These are phyloP conservation scores for Babesia divergens DNA, from an alignment of 169 alveolate species.

Conservation along the genomic window DNA sequence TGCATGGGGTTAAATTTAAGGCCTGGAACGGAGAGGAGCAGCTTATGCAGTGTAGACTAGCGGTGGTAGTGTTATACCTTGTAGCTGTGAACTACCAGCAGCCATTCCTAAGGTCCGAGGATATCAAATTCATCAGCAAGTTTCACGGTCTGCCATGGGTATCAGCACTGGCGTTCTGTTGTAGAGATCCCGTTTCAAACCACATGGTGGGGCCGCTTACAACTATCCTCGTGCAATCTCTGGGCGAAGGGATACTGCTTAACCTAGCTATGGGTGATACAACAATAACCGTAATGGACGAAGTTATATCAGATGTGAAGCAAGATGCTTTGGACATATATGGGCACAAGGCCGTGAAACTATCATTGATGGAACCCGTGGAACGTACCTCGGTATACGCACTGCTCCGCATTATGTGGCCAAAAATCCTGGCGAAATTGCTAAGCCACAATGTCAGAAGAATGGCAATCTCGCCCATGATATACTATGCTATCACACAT, in stretches of 20 bases:
- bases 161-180: conserved; percentile 41
- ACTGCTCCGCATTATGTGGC: neutral
- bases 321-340: neutral
- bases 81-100: conserved; percentile 47
- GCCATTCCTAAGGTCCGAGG: conserved; percentile 35
- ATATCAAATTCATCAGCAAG: conserved; percentile 22
- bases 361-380: neutral
- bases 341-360: neutral
- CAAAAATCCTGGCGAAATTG: neutral
- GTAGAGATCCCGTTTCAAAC: conserved; percentile 21
- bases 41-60: conserved; percentile 41
- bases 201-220: conserved; percentile 48
- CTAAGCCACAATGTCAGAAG: neutral
- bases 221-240: conserved; percentile 24
- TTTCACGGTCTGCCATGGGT: conserved; percentile 58
- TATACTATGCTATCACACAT: conserved; percentile 1
- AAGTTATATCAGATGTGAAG: neutral
- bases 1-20: conserved; percentile 8
- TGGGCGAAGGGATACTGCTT: conserved; percentile 42
- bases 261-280: conserved; percentile 2
- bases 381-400: neutral
- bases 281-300: neutral
- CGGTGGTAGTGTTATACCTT: conserved; percentile 23
- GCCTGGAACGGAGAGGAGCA: neutral
- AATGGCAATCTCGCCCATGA: neutral